Evolutionary conservation across 1,284 basidiomycete genomes (phyloP), one percentile per base, ranked within the genome.

Genomic region (Apiotrichum montevideense): DNA sequence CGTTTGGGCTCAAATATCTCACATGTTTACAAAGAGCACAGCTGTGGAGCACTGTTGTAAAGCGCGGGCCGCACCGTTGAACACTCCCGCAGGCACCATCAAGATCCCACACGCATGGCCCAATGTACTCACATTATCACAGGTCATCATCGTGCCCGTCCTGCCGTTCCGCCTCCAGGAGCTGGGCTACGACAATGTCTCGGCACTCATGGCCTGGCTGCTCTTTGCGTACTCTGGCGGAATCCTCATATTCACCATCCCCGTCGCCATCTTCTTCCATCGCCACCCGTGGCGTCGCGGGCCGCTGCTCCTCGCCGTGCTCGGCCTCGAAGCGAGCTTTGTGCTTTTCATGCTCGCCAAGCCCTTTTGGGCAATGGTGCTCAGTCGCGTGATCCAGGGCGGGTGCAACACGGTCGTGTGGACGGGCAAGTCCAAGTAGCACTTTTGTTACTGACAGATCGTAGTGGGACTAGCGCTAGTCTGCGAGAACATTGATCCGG

Each of bases 281-380:
- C 79, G 72, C 42, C 65, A 72, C 57, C 71, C 70, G 0, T 80
- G 79, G 33, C 77, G 88, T 47, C 80, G 81, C 50, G 71, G 70
- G 1, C 86, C 87, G 2, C 77, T 90, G 41, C 66, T 89, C 5
- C 54, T 79, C 6, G 87, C 62, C 37, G 63, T 71, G 15, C 11
- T 70, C 11, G 56, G 66, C 8, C 58, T 73, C 11, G 62, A 66
- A 51, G 64, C 42, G 8, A 57, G 58, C 81, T 84, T 14, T 82
- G 84, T 89, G 29, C 79, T 90, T 76, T 80, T 90, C 50, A 90
- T 90, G 87, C 82, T 87, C 58, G 85, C 86, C 0, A 83, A 82
- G 2, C 80, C 78, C 21, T 90, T 84, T 66, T 79, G 83, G 74
- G 75, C 86, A 11, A 88, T 90, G 86, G 82, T 82, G 11, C 43